phyloP scores from a whole-genome alignment of 208 protist species.

The Leishmania turanica region DNA sequence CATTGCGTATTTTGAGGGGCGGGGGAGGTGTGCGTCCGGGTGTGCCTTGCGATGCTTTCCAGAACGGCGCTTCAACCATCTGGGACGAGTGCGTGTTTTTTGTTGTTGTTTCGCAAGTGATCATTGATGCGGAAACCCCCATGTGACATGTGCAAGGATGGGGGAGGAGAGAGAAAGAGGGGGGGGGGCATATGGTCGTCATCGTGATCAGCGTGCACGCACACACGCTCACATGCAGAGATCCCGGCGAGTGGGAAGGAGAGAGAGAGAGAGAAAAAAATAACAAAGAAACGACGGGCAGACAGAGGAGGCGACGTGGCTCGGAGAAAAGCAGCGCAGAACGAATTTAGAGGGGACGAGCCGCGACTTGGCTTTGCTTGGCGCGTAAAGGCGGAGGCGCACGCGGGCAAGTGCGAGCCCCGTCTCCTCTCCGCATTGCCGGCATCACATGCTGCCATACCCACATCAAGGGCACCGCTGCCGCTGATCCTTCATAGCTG shows the following conservation, averaged over 20 bases:
- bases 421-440: no score
- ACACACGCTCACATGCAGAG: not conserved
- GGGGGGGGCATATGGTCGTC: not conserved
- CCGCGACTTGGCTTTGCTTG: not conserved
- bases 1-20: conserved; percentile 37
- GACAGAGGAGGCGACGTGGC: not conserved
- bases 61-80: not conserved
- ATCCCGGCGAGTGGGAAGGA: not conserved
- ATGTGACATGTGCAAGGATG: not conserved
- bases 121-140: not conserved
- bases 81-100: not conserved
- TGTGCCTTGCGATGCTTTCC: not conserved
- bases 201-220: not conserved
- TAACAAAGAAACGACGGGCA: not conserved
- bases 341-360: not conserved
- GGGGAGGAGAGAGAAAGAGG: not conserved
- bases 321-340: not conserved
- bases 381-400: not conserved
- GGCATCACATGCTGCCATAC: not conserved
- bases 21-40: not conserved
- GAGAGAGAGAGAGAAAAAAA: no score
- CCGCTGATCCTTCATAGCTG: not conserved
- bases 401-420: not conserved
- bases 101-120: not conserved
- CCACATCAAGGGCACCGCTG: not conserved